Base-by-base conservation (phyloP, 2,329 filamentous ascomycete genomes). In the Aspergillus pseudoterreus region DNA sequence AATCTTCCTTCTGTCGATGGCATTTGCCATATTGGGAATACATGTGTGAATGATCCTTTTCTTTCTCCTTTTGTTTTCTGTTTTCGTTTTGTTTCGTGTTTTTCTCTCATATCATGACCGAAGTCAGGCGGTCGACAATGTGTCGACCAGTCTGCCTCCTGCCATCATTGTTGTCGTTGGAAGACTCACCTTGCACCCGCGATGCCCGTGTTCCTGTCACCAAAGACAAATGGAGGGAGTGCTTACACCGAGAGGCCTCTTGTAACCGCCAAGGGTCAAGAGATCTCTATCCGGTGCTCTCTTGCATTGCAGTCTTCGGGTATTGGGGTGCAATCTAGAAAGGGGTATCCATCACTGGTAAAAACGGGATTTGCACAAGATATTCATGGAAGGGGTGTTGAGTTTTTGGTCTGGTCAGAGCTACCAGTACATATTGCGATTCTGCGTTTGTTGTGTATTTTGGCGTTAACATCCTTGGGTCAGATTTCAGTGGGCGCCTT, bases 341-440 rank as follows among this genome's bases (percentile, higher is more conserved):
- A 52, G 17, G 19, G 54, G 54, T 59, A 57, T 62, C 63, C 64
- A 65, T 69, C 67, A 64, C 62, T 69, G 67, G 67, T 68, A 69
- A 64, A 51, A 66, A 65, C 39, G 21, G 19, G 19, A 42, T 30
- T 15, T 19, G 36, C 44, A 32, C 17, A 14, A 3, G 35, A 30
- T 55, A 42, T 45, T 24, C 9, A 33, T 43, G 44, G 39, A 42
- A 42, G 39, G 52, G 45, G 15, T 45, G 52, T 47, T 47, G 27
- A 19, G 15, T 54, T 44, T 10, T 50, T 50, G 50, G 36, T 19
- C 39, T 41, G 50, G 38, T 49, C 36, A 39, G 17, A 19, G 39
- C 39, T 19, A 42, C 19, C 15, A 17, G 39, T 42, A 42, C 39
- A 42, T 42, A 42, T 42, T 38, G 35, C 35, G 15, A 11, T 30